Conservation (phyloP, 441 rosid species). For the Cnidoscolus chayamansa region DNA sequence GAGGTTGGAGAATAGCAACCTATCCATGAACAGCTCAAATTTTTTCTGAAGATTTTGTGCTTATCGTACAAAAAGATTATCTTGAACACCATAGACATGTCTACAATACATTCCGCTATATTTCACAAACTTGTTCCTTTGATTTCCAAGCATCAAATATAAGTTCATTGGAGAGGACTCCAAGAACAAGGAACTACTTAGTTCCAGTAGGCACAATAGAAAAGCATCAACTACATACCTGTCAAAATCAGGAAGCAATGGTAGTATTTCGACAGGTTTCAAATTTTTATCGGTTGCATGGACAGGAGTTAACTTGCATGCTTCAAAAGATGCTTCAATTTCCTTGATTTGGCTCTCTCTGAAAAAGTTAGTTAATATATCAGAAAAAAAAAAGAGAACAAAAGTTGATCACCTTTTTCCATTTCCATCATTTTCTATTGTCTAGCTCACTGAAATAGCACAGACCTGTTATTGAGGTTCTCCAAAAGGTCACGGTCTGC, state of each 20-base stretch:
- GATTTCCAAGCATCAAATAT: neutral
- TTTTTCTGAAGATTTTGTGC: neutral
- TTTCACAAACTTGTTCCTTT: neutral
- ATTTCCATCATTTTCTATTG: slow-evolving; percentile 8
- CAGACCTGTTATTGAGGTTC: slow-evolving; percentile 75
- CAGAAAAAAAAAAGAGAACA: neutral
- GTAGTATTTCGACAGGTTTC: slow-evolving; percentile 70
- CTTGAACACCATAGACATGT: neutral
- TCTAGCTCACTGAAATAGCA: slow-evolving; percentile 25
- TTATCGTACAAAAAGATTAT: neutral
- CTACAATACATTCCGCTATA: neutral
- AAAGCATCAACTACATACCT: slow-evolving; percentile 47
- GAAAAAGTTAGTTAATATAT: slow-evolving; percentile 21
- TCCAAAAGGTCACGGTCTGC: slow-evolving; percentile 68
- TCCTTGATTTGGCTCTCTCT: slow-evolving; percentile 95
- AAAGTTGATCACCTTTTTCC: slow-evolving; percentile 8
- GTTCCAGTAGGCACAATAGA: neutral
- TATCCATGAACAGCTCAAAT: neutral
- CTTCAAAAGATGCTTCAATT: slow-evolving; percentile 85
- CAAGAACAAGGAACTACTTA: neutral
- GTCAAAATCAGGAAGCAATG: slow-evolving; percentile 82
- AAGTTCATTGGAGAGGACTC: neutral
- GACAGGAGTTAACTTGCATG: slow-evolving; percentile 69
- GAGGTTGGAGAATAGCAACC: neutral
- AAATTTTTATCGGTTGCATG: slow-evolving; percentile 85